A percentile compares a stretch with the other conserved stretches of the same genome.
phyloP scores from a whole-genome alignment of 371 early-diverging fungal species.

The Saksenaea oblongispora region DNA sequence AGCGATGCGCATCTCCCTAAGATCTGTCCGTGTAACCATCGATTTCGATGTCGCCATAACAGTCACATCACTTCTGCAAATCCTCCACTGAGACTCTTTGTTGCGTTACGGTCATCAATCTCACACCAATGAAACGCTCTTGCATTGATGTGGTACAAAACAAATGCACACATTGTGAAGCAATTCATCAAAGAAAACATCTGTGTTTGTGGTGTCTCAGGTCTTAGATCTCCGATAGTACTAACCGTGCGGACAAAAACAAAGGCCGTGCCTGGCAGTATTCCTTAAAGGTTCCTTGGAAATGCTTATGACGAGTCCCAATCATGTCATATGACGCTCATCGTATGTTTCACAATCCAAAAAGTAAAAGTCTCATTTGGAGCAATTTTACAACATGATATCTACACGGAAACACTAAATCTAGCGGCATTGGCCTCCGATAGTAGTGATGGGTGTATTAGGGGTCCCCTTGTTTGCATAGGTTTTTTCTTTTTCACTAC shows the following conservation, averaged over 20 bases:
- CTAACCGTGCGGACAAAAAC: too few relatives aligned
- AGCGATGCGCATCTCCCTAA: not conserved
- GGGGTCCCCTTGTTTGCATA: too few relatives aligned
- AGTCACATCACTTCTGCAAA: not conserved
- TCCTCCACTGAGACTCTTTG: not conserved
- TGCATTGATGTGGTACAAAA: not conserved
- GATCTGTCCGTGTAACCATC: constrained; percentile 23
- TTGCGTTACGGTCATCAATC: not conserved
- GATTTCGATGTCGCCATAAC: constrained; percentile 29
- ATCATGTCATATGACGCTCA: not conserved
- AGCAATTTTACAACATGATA: too few relatives aligned
- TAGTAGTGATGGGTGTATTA: too few relatives aligned
- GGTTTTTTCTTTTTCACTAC: too few relatives aligned
- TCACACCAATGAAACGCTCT: not conserved
- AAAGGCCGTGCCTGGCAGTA: too few relatives aligned
- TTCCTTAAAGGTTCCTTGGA: not conserved
- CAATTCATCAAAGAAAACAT: not conserved
- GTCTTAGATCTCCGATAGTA: not conserved
- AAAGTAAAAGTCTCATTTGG: too few relatives aligned
- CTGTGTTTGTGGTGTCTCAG: not conserved
- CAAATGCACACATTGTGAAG: not conserved
- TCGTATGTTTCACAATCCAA: not conserved
- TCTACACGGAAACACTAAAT: too few relatives aligned
- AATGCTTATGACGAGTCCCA: not conserved
- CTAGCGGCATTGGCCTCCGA: too few relatives aligned